These are phyloP conservation scores for Trichosporon sp. DNA, from an alignment of 1,284 basidiomycete species.

Conservation along the genomic window DNA sequence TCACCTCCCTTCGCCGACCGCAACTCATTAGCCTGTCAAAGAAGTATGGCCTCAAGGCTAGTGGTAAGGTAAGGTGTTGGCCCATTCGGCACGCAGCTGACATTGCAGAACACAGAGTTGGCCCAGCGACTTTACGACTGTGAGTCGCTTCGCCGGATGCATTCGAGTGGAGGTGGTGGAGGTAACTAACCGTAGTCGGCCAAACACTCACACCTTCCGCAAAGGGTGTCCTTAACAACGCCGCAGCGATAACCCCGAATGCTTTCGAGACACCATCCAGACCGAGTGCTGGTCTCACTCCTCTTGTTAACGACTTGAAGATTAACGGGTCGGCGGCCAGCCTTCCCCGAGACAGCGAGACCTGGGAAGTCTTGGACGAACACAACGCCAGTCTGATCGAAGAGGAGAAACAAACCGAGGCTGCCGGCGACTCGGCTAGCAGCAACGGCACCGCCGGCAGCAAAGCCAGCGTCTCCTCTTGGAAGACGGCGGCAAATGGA, in stretches of 20 bases:
- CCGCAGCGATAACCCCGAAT: not conserved
- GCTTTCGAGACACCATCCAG: not conserved
- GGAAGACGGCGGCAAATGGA: slow-evolving; percentile 53
- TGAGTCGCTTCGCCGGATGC: slow-evolving; percentile 29
- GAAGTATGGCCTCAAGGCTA: slow-evolving; percentile 52
- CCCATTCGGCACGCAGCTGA: slow-evolving; percentile 20
- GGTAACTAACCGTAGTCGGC: slow-evolving; percentile 28
- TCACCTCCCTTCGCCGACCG: slow-evolving; percentile 51
- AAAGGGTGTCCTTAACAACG: slow-evolving; percentile 28
- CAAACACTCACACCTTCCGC: slow-evolving; percentile 27
- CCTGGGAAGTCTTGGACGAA: slow-evolving; percentile 48
- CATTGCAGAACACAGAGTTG: slow-evolving; percentile 46
- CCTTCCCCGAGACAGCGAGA: slow-evolving; percentile 27
- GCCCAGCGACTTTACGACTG: slow-evolving; percentile 49
- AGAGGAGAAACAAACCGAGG: slow-evolving; percentile 18
- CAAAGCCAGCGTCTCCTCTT: slow-evolving; percentile 31
- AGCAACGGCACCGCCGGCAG: slow-evolving; percentile 25
- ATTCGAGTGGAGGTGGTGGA: not conserved
- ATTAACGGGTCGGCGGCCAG: not conserved
- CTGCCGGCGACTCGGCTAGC: slow-evolving; percentile 29
- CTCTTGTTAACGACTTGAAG: slow-evolving; percentile 14
- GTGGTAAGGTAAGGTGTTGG: slow-evolving; percentile 48
- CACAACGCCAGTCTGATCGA: slow-evolving; percentile 43
- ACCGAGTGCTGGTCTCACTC: slow-evolving; percentile 2
- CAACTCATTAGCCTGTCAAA: slow-evolving; percentile 54